Evolutionary conservation across 1,284 basidiomycete species (phyloP), one percentile per base, ranked within the genome.

Genomic region (Cystobasidium pallidum): DNA sequence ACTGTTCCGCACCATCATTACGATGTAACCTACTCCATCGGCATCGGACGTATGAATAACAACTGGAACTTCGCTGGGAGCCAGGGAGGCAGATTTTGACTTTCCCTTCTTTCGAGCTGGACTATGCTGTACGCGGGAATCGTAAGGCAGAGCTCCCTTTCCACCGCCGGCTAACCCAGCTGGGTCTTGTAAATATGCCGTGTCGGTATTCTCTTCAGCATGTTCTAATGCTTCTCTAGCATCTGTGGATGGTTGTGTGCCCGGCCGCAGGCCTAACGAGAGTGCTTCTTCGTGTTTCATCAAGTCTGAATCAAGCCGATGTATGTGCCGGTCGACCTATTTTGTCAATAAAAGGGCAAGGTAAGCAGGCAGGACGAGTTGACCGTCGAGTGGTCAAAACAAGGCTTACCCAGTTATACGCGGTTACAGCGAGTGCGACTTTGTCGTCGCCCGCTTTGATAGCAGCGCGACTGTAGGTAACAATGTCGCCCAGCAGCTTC

Each of bases 301-400:
- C 8, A 77, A 43, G 52, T 76, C 75, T 24, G 73, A 51, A 68
- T 78, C 77, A 26, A 78, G 71, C 17, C 77, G 74, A 28, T 73
- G 76, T 41, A 78, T 77, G 65, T 78, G 77, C 28, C 77, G 76
- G 66, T 78, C 77, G 63, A 77, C 73, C 76, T 77, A 54, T 3
- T 19, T 17, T 21, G 15, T 15, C 6, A 0, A 24, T 4, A 52
- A 15, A 3, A 34, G 11, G 6, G 17, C 21, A 15, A 24, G 15
- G 15, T 30, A 49, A 7, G 15, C 24, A 39, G 0, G 54, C 19
- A 32, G 21, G 57, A 8, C 10, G n/a, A n/a, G n/a, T n/a, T n/a
- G n/a, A n/a, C n/a, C n/a, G n/a, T n/a, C n/a, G n/a, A n/a, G n/a
- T n/a, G n/a, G n/a, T n/a, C n/a, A n/a, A n/a, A n/a, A n/a, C n/a